phyloP scores from a whole-genome alignment of 2,329 filamentous ascomycete genomes.

The Alternaria ventricosa region DNA sequence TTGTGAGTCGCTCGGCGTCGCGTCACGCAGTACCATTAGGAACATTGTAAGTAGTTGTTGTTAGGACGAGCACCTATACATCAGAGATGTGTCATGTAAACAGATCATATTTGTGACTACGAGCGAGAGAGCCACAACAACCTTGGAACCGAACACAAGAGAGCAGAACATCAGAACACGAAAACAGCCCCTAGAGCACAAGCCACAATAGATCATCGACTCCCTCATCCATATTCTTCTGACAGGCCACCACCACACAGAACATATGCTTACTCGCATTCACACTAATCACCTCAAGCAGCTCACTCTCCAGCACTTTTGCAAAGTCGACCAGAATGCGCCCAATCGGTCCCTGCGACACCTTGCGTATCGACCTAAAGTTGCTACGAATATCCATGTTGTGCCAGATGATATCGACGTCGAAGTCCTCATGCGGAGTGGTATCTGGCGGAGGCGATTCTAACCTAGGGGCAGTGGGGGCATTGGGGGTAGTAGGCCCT shows the following conservation, averaged over 20 bases:
- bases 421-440: conserved; percentile 5
- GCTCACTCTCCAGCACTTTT: conserved; percentile 1
- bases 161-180: neutral
- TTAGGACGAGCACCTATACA: neutral
- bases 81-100: neutral
- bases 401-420: conserved; percentile 6
- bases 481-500: neutral
- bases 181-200: neutral
- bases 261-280: conserved; percentile 14
- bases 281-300: conserved; percentile 8
- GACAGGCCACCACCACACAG: conserved; percentile 3
- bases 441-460: neutral
- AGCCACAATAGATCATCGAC: neutral
- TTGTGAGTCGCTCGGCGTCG: too few species aligned
- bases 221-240: conserved; percentile 1
- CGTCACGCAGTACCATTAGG: too few species aligned
- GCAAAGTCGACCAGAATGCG: conserved; percentile 10
- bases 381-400: conserved; percentile 5
- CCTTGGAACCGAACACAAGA: neutral
- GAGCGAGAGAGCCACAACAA: neutral
- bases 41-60: neutral
- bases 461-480: neutral
- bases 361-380: conserved; percentile 1
- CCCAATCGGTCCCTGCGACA: conserved; percentile 7
- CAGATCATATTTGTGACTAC: neutral